Evolutionary conservation across 78 protist genomes (phyloP), one percentile per base, ranked within the genome.

Genomic region (Dictyostelium capitatum): DNA sequence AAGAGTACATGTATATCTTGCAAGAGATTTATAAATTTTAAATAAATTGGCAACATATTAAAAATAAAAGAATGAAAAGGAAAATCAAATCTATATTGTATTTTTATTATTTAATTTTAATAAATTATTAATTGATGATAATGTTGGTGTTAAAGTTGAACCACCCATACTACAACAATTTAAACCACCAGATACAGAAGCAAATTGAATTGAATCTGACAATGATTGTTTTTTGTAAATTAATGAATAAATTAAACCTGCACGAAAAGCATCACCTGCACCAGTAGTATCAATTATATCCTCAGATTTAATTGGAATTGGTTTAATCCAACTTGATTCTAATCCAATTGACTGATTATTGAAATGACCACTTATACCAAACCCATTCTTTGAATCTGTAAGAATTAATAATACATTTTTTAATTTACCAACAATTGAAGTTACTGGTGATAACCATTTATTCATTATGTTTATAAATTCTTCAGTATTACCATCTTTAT

Each of bases 241-340:
- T 11, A 87, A n/a, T 32, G 84, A 59, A 23, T 51, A 87, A 14
- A 87, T 19, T 51, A 87, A 47, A 6, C 72, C 84, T 20, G 93
- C 72, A 15, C 93, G 6, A 47, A 87, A 87, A 9, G 84, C 32
- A 77, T 87, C 93, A n/a, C 93, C 93, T 28, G 93, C 83, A 48
- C 93, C 93, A 17, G 73, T 77, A 0, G 93, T n/a, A 50, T 87
- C 93, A 6, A 77, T 30, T 0, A 65, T 23, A 9, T 48, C 8
- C 6, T 37, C 28, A 0, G 79, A 5, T 0, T 19, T 23, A 8
- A 79, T 28, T 32, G n/a, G 1, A 0, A 43, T 8, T 10, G 70
- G 30, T 0, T 59, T 59, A 43, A 28, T 32, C 83, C 83, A 79
- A 14, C 56, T 19, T 1, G 51, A 25, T 41, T 37, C 64, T 12